Conservation (phyloP, 495 filamentous ascomycete genomes). For the Rusavskia elegans region DNA sequence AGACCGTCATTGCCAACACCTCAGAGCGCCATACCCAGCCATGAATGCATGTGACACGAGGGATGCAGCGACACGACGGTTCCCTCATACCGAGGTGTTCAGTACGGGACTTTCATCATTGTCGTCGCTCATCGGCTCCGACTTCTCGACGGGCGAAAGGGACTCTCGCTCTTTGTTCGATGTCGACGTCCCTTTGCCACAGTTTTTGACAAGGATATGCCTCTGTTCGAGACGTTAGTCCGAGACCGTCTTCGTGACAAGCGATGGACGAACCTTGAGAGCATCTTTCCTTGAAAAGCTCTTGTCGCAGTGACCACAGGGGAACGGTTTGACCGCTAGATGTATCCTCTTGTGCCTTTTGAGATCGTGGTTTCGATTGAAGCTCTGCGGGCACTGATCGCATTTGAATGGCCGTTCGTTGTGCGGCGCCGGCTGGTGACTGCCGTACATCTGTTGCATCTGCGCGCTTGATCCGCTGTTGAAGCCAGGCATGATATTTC, state of each 20-base stretch:
- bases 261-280: slow-evolving; percentile 57
- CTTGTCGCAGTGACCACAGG: slow-evolving; percentile 84
- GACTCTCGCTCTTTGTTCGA: slow-evolving; percentile 4
- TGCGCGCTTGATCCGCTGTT: slow-evolving; percentile 41
- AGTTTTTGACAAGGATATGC: slow-evolving; percentile 88
- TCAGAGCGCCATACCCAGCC: neutral
- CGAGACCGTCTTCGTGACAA: neutral
- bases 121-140: slow-evolving; percentile 8
- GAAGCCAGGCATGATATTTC: slow-evolving; percentile 29
- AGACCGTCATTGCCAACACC: neutral
- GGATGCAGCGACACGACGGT: too few species aligned
- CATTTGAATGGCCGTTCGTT: slow-evolving; percentile 91
- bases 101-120: slow-evolving; percentile 1
- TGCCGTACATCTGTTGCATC: slow-evolving; percentile 37
- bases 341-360: slow-evolving; percentile 95
- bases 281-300: slow-evolving; percentile 95
- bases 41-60: neutral
- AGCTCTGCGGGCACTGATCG: slow-evolving; percentile 78
- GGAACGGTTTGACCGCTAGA: slow-evolving; percentile 87
- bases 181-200: slow-evolving; percentile 38
- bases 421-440: slow-evolving; percentile 31
- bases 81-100: neutral
- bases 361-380: slow-evolving; percentile 93
- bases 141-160: slow-evolving; percentile 6
- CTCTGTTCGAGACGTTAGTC: slow-evolving; percentile 37